Evolutionary conservation across 371 early-diverging fungal genomes (phyloP), one percentile per base, ranked within the genome.

Genomic region (Mucor piriformis): DNA sequence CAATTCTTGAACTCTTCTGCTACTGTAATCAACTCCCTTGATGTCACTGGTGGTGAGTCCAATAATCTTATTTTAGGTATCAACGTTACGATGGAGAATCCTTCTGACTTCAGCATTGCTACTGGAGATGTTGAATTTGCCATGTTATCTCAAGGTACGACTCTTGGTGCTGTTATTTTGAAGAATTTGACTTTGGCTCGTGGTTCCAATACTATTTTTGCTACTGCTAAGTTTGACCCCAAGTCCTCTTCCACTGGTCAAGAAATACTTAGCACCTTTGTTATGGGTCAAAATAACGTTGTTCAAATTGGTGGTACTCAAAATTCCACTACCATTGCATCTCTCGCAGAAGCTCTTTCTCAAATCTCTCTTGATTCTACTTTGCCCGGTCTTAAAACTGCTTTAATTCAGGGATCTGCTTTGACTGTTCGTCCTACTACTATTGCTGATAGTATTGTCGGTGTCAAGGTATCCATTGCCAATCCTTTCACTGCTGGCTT

Each of bases 1-100:
- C 83, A 84, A 57, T 84, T 84, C 56, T 70, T 88, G 58, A 81
- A 81, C 65, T 76, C 81, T 44, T 62, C 82, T 21, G 83, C 84
- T 40, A 76, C 84, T 15, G 66, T 79, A 21, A 79, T 86, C 57
- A 80, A 83, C 66, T 73, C 74, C 25, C 65, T 88, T 57, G 82
- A 82, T 54, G 84, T 88, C 34, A 76, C 70, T 20, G 87, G 84
- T 44, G 88, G 88, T 38, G 61, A 74, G 8, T 33, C 72, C 24
- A 67, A 76, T 2, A 65, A 67, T 55, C 63, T 88, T 50, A 57
- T 74, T n/a, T 69, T 88, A 50, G 73, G 74, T 34, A 79, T 87
- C 47, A 71, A 75, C 46, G 76, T 81, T 32, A 76, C 79, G 44
- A 79, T 88, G 77, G 61, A 59, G 53, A 88, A 87, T 64, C 88